These are phyloP conservation scores for Chalciporus pseudorubinellus DNA, from an alignment of 768 basidiomycete species.

Conservation along the genomic window DNA sequence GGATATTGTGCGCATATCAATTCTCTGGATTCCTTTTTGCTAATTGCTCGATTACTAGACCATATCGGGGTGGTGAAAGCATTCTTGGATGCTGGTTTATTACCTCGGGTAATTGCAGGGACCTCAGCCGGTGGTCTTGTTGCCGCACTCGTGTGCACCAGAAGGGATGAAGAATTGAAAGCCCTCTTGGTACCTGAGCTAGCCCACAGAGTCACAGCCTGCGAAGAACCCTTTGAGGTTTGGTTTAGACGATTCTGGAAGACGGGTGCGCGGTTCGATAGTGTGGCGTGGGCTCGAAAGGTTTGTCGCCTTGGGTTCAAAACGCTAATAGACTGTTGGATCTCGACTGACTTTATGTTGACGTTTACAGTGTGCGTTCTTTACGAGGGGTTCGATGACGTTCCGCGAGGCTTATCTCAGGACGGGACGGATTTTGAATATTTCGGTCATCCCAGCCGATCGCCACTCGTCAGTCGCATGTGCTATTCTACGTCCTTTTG, in stretches of 20 bases:
- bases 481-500: background rate
- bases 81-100: slow-evolving; percentile 78
- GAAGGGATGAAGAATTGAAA: slow-evolving; percentile 85
- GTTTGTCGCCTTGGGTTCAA: slow-evolving; percentile 36
- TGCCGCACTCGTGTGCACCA: slow-evolving; percentile 73
- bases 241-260: slow-evolving; percentile 73
- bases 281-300: slow-evolving; percentile 86
- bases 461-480: slow-evolving; percentile 66
- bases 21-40: background rate
- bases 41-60: slow-evolving; percentile 42
- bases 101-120: slow-evolving; percentile 92
- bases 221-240: slow-evolving; percentile 68
- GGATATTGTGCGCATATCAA: slow-evolving; percentile 72
- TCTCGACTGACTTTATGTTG: background rate
- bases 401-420: slow-evolving; percentile 92
- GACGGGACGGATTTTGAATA: slow-evolving; percentile 91
- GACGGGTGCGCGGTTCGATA: slow-evolving; percentile 96
- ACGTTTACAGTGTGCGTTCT: slow-evolving; percentile 71
- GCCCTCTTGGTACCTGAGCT: slow-evolving; percentile 75
- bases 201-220: slow-evolving; percentile 79
- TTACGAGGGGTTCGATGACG: slow-evolving; percentile 90
- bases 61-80: slow-evolving; percentile 92
- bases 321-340: background rate
- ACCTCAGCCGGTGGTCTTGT: slow-evolving; percentile 92
- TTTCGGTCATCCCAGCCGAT: slow-evolving; percentile 89